Percentiles rank a stretch among this genome's conserved stretches.
Conservation (phyloP, 2,329 filamentous ascomycete genomes). For the Penicillium psychrosexuale region DNA sequence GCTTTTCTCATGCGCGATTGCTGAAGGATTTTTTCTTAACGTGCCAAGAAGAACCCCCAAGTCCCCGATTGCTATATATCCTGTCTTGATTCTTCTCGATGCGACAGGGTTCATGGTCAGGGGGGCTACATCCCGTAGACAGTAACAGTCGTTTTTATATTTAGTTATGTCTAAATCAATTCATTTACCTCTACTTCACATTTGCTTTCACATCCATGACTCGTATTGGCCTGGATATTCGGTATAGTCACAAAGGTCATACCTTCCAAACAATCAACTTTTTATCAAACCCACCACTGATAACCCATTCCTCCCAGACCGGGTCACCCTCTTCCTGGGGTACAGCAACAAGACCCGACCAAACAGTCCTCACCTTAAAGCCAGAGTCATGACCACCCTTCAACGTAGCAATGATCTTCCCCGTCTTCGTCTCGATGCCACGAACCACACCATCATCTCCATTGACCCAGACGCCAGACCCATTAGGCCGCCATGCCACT, state of each 20-base stretch:
- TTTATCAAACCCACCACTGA: slow-evolving; percentile 65
- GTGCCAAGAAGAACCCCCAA: slow-evolving; percentile 58
- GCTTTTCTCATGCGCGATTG: slow-evolving; percentile 58
- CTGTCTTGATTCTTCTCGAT: slow-evolving; percentile 37
- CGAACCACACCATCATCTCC: slow-evolving; percentile 62
- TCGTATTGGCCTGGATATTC: no score
- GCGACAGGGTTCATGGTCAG: slow-evolving; percentile 48
- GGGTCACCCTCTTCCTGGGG: slow-evolving; percentile 21
- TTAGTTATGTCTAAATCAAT: background rate
- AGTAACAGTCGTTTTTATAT: slow-evolving; percentile 13
- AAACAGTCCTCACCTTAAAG: slow-evolving; percentile 58
- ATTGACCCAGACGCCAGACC: slow-evolving; percentile 62
- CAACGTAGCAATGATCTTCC: slow-evolving; percentile 54
- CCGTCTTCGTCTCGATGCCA: slow-evolving; percentile 57
- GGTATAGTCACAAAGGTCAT: background rate
- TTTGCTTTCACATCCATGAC: background rate
- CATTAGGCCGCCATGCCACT: slow-evolving; percentile 60
- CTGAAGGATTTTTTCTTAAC: slow-evolving; percentile 62
- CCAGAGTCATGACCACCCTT: slow-evolving; percentile 54
- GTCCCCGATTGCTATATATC: slow-evolving; percentile 50
- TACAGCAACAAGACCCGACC: slow-evolving; percentile 48
- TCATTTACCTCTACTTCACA: background rate
- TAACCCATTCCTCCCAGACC: slow-evolving; percentile 50
- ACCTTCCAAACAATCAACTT: slow-evolving; percentile 56
- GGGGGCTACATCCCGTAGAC: slow-evolving; percentile 41